A percentile compares a stretch with the other conserved stretches of the same genome.
phyloP scores from a whole-genome alignment of 2,329 filamentous ascomycete genomes.

The Cladorrhinum sp. region DNA sequence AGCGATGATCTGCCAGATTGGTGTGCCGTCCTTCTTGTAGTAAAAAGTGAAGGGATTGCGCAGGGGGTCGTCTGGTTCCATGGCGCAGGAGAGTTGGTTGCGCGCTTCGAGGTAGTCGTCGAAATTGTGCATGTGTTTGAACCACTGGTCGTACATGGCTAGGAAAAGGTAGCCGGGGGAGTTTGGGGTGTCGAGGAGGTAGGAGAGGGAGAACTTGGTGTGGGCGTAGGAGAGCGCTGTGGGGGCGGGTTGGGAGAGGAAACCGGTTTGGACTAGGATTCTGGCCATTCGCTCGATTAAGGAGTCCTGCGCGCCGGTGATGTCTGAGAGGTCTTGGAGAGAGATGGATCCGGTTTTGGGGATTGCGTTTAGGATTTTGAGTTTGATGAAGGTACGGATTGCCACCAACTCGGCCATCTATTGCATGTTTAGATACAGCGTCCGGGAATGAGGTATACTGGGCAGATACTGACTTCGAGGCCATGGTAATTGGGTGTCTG shows the following conservation, averaged over 20 bases:
- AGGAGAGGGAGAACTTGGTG: conserved; percentile 33
- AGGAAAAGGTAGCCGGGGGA: conserved; percentile 32
- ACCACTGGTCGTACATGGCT: conserved; percentile 35
- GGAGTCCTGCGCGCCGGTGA: conserved; percentile 30
- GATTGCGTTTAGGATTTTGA: conserved; percentile 32
- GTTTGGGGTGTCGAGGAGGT: conserved; percentile 28
- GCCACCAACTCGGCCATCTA: conserved; percentile 32
- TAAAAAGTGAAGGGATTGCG: conserved; percentile 33
- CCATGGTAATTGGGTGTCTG: conserved; percentile 34
- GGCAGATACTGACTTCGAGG: conserved; percentile 26
- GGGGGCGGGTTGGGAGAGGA: conserved; percentile 30
- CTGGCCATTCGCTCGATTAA: conserved; percentile 32
- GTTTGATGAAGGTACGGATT: conserved; percentile 32
- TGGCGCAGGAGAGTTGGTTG: conserved; percentile 1
- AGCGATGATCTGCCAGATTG: conserved; percentile 35
- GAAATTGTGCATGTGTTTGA: conserved; percentile 35
- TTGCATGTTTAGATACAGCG: not conserved
- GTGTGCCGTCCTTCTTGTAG: conserved; percentile 34
- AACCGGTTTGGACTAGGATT: conserved; percentile 32
- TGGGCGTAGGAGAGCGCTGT: conserved; percentile 32
- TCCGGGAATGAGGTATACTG: no score
- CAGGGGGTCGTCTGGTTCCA: conserved; percentile 30
- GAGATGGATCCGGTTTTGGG: conserved; percentile 29
- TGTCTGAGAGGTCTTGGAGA: conserved; percentile 28
- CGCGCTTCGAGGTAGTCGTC: conserved; percentile 31